Base-by-base conservation (phyloP, 2,329 filamentous ascomycete species). In the Ceratocystis destructans region DNA sequence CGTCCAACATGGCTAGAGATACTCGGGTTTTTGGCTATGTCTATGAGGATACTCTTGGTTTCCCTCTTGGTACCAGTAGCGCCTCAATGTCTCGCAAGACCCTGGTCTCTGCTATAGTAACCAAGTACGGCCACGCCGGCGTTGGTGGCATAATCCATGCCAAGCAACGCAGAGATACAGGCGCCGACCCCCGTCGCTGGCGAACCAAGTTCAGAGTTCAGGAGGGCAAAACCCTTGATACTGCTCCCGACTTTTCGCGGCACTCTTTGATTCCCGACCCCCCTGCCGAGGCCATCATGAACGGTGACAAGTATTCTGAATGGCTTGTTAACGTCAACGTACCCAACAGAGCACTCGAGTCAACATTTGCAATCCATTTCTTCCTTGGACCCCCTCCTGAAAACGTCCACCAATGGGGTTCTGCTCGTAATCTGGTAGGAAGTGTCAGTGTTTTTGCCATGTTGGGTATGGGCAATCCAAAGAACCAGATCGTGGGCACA, bases 261-360 rank as follows among this genome's bases (percentile, higher is more conserved):
- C 64, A 66, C 44, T 66, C 61, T 12, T 5, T 10, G 12, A 65
- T 69, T 53, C 64, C 66, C 5, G 69, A 71, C 55, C 71, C 73
- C 1, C 70, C 70, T 2, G 41, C 66, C 2, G 70, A 71, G 2
- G 67, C 71, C 31, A 71, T 80, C 5, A 73, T 80, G 45, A 71
- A 73, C 1, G 70, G 77, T 12, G 74, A 74, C 57, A 72, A 72
- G 8, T 84, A 85, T 71, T 78, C 77, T 5, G 81, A 92, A 70
- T 93, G 88, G 83, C 79, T 85, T 28, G 84, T 83, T 70, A 89
- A 88, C 71, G 79, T 92, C 57, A 77, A 78, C 17, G 82, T 86
- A 25, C 77, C 79, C 65, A 86, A 84, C 69, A 80, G 83, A 67
- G 83, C 83, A 1, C 74, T 88, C 7, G 77, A 80, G 10, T 82